A percentile compares a stretch with the other conserved stretches of the same genome.
These are phyloP conservation scores for Mycena pura DNA, from an alignment of 768 basidiomycete genomes.

Conservation along the genomic window DNA sequence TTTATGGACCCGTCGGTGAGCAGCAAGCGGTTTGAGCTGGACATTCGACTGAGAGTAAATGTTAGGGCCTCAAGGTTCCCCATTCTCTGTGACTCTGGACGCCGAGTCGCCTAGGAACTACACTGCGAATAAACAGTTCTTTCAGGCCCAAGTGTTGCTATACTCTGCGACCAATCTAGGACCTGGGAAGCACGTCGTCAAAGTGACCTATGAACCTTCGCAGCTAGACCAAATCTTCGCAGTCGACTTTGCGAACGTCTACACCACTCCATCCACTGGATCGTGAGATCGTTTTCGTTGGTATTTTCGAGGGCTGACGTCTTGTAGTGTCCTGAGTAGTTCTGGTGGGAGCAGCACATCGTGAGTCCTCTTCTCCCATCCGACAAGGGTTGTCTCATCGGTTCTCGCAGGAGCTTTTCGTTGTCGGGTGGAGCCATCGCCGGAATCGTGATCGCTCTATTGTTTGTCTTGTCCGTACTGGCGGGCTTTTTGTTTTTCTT, in stretches of 20 bases:
- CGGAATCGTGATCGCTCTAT: conserved; percentile 28
- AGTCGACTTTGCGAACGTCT: conserved; percentile 41
- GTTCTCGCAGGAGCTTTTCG: not conserved
- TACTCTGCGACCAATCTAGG: conserved; percentile 25
- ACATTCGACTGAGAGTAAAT: not conserved
- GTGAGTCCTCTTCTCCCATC: not conserved
- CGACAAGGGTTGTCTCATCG: not conserved
- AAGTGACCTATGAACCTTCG: conserved; percentile 22
- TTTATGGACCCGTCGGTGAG: conserved; percentile 48
- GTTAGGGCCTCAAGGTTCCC: conserved; percentile 37
- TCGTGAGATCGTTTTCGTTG: conserved; percentile 11
- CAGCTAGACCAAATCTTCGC: conserved; percentile 31
- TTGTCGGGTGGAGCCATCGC: conserved; percentile 26
- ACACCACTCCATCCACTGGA: conserved; percentile 33
- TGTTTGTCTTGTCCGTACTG: conserved; percentile 19
- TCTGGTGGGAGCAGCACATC: not conserved
- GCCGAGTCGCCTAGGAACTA: conserved; percentile 29
- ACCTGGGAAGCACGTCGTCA: conserved; percentile 24
- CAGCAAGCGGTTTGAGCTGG: not conserved
- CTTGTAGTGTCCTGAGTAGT: conserved; percentile 12
- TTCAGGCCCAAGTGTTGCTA: conserved; percentile 31
- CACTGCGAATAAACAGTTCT: conserved; percentile 32
- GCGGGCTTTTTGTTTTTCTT: conserved; percentile 22
- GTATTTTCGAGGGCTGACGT: not conserved
- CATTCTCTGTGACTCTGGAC: conserved; percentile 45